Percentiles rank a stretch among this genome's conserved stretches.
Conservation (phyloP, 106 monocot species). For the Acorus calamus region DNA sequence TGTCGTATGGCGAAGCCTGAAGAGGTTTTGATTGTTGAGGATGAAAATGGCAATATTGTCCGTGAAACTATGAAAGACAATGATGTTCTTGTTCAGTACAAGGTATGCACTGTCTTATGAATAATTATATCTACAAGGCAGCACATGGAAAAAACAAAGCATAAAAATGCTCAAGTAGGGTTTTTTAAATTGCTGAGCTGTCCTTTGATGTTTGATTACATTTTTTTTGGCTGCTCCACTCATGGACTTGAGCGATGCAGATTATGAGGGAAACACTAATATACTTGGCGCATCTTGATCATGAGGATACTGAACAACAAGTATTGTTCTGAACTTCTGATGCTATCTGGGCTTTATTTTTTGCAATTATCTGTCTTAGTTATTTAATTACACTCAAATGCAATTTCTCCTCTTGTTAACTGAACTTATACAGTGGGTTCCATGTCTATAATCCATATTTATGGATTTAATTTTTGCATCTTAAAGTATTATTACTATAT, state of each 20-base stretch:
- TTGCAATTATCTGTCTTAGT: slow-evolving; percentile 5
- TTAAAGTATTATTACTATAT: too few relatives aligned
- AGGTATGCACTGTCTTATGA: slow-evolving; percentile 31
- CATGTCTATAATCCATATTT: too few relatives aligned
- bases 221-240: background rate
- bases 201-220: too few relatives aligned
- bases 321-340: slow-evolving; percentile 23
- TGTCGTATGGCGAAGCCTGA: slow-evolving; percentile 99
- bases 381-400: too few relatives aligned
- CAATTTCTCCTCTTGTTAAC: too few relatives aligned
- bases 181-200: too few relatives aligned
- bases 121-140: too few relatives aligned
- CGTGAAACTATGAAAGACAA: slow-evolving; percentile 99
- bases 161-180: too few relatives aligned
- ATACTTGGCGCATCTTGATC: slow-evolving; percentile 92
- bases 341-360: slow-evolving; percentile 6
- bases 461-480: too few relatives aligned
- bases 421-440: too few relatives aligned
- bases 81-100: slow-evolving; percentile 98
- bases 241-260: slow-evolving; percentile 31
- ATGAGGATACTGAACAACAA: slow-evolving; percentile 98
- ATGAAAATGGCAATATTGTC: slow-evolving; percentile 99
- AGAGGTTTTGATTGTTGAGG: slow-evolving; percentile 97
- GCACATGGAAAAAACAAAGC: too few relatives aligned
- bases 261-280: slow-evolving; percentile 98